phyloP scores from a whole-genome alignment of 768 basidiomycete genomes.

The Tulasnella sp. region DNA sequence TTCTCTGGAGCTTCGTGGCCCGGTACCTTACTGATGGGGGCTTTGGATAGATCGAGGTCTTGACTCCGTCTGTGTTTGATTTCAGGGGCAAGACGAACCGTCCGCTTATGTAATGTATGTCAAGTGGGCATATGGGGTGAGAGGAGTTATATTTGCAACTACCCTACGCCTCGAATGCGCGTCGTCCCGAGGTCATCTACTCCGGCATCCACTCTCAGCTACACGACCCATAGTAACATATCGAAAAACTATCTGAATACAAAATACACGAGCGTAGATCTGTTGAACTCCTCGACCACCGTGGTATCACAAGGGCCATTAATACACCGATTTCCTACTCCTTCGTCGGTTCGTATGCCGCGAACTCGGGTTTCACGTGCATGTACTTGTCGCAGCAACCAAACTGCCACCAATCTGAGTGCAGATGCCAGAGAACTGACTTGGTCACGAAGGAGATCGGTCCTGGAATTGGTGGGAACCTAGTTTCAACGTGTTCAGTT shows the following conservation, averaged over 20 bases:
- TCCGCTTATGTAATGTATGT: not conserved
- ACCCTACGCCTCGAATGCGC: not conserved
- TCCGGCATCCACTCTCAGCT: not conserved
- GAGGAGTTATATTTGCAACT: not conserved
- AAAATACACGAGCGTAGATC: not conserved
- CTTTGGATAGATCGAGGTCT: not conserved
- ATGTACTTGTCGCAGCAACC: conserved; percentile 15
- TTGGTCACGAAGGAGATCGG: conserved; percentile 1
- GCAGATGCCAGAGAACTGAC: conserved; percentile 3
- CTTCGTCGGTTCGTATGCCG: conserved; percentile 15
- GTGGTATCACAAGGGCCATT: not conserved
- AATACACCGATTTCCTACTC: not conserved
- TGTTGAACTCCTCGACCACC: not conserved
- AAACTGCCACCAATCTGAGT: conserved; percentile 16
- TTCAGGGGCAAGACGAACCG: not conserved
- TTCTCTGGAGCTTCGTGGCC: not conserved
- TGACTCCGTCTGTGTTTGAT: not conserved
- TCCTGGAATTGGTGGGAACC: not conserved
- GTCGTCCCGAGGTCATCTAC: not conserved
- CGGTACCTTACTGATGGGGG: not conserved
- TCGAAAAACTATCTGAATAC: not conserved
- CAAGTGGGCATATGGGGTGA: not conserved
- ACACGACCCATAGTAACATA: not conserved
- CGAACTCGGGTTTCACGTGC: conserved; percentile 14
- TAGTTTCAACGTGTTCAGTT: not conserved